Evolutionary conservation across 1,139 yeast genomes (phyloP).

Genomic region (Meyerozyma elateridarum): DNA sequence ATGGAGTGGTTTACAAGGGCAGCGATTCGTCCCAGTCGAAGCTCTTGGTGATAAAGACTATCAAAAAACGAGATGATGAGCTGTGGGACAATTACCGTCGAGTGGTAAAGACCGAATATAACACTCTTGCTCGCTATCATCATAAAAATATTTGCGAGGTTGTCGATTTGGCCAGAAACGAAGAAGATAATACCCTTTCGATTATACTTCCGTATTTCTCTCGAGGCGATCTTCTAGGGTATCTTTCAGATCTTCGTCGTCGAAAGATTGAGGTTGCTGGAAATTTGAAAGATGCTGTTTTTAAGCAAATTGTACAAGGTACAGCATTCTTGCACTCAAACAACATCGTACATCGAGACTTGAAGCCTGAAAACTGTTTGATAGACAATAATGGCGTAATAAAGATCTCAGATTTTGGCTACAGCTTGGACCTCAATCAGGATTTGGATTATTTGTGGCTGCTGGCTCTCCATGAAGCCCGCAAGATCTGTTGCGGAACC

Average conservation of each 20-base stretch:
- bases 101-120: constrained; percentile 27
- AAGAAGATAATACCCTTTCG: constrained; percentile 12
- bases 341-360: constrained; percentile 46
- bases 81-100: constrained; percentile 13
- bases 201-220: constrained; percentile 40
- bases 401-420: constrained; percentile 51
- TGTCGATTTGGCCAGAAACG: constrained; percentile 19
- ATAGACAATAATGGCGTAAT: constrained; percentile 42
- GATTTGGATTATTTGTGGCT: constrained; percentile 11
- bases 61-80: constrained; percentile 21
- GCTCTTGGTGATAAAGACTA: constrained; percentile 28
- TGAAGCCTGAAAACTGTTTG: constrained; percentile 52
- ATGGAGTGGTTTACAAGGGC: constrained; percentile 36
- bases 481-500: constrained; percentile 41
- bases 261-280: constrained; percentile 24
- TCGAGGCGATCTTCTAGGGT: constrained; percentile 45
- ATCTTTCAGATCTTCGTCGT: constrained; percentile 34
- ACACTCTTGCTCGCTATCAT: constrained; percentile 22
- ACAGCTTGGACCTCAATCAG: constrained; percentile 32
- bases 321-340: constrained; percentile 41
- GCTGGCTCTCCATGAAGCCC: background rate
- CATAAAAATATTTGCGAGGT: constrained; percentile 30
- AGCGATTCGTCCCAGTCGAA: constrained; percentile 17
- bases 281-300: constrained; percentile 40
- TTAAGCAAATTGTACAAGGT: constrained; percentile 44